Base-by-base conservation (phyloP, 148 eudicot genomes). In the Chenopodium album region DNA sequence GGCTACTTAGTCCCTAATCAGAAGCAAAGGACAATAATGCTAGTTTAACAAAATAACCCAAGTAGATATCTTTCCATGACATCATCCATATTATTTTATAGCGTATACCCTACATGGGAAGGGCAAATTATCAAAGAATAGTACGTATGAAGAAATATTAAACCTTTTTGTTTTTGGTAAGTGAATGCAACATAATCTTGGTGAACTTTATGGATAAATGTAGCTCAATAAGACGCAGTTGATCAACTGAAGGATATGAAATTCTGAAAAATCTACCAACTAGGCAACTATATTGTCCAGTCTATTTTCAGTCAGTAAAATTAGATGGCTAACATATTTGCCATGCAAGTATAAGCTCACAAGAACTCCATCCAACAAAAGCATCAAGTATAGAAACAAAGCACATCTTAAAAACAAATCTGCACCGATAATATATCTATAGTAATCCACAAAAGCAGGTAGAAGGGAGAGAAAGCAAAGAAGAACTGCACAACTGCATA, bases 231-330 rank as follows among this genome's bases (percentile, higher is more conserved):
- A 29, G 65, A 74, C 32, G 52, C 73, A 74, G 78, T 52, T 64
- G 73, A 75, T 64, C 73, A 46, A 74, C 64, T 65, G 47, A 34
- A 31, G 32, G 78, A 75, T 74, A 65, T 81, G 78, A 71, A 56
- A 19, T 67, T 54, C 83, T 65, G n/a, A 63, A 26, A 73, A 74
- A 71, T 7, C 52, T 26, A 81, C 71, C 83, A 48, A 74, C 73
- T 79, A 71, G 26, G 5, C 6, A 34, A 34, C 37, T 34, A 34
- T 28, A 56, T 8, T 22, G 17, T 28, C 31, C 68, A 4, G 31
- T 59, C 77, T 32, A 13, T 31, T 68, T 50, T 31, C 75, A 20
- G 11, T 46, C 9, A 16, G n/a, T 19, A 72, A 14, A 46, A 4
- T 26, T 44, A 48, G 13, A 48, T 48, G 52, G 2, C 44, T 41